phyloP scores from a whole-genome alignment of 1,284 basidiomycete genomes.

The Ustanciosporium gigantosporum region DNA sequence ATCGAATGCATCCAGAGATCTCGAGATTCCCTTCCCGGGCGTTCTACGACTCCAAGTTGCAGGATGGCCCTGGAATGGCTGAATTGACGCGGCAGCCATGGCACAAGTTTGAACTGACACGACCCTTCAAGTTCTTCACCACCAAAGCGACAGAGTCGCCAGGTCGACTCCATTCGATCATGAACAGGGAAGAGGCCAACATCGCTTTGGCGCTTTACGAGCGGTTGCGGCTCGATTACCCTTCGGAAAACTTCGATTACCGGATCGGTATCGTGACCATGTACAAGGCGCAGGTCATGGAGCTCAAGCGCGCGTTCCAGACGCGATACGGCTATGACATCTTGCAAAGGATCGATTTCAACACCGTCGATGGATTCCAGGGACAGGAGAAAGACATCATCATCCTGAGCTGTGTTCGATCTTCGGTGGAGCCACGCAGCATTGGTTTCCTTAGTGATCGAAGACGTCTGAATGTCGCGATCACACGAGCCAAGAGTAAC shows the following conservation, averaged over 20 bases:
- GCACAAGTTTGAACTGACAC: constrained; percentile 79
- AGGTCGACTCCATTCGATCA: constrained; percentile 71
- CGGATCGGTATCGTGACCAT: constrained; percentile 89
- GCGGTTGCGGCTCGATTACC: constrained; percentile 70
- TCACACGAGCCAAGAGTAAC: constrained; percentile 92
- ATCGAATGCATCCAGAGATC: constrained; percentile 99
- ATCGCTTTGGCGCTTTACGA: constrained; percentile 80
- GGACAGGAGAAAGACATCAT: constrained; percentile 99
- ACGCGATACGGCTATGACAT: constrained; percentile 76
- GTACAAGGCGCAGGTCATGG: constrained; percentile 87
- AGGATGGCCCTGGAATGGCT: constrained; percentile 88
- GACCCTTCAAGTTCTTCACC: constrained; percentile 82
- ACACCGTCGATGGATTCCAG: constrained; percentile 99
- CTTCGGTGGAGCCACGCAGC: constrained; percentile 63
- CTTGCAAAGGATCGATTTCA: constrained; percentile 76
- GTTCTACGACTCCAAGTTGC: constrained; percentile 81
- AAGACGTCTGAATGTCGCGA: constrained; percentile 75
- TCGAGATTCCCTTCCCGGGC: constrained; percentile 83
- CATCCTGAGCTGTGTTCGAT: constrained; percentile 94
- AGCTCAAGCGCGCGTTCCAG: constrained; percentile 75
- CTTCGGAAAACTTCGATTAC: constrained; percentile 69
- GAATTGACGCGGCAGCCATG: constrained; percentile 80
- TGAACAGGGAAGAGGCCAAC: constrained; percentile 77
- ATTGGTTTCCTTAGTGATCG: constrained; percentile 73
- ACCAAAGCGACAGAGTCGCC: constrained; percentile 66